A percentile compares a stretch with the other conserved stretches of the same genome.
Conservation (phyloP, 352 stramenopile species). For the Phytophthora sp. region DNA sequence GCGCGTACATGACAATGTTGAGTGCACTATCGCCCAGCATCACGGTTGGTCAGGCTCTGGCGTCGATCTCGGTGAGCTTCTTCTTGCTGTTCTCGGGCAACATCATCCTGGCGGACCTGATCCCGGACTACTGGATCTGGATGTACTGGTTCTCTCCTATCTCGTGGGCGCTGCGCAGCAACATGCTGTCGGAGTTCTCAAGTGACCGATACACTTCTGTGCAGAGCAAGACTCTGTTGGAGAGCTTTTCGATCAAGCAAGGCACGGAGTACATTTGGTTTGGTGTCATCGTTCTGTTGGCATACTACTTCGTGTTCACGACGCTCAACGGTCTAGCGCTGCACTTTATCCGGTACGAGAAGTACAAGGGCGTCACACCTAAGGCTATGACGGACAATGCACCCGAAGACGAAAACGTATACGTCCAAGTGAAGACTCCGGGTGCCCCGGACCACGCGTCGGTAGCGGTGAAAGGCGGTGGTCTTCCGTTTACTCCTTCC, state of each 20-base stretch:
- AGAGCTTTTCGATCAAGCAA: slow-evolving; percentile 49
- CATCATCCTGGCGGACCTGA: slow-evolving; percentile 73
- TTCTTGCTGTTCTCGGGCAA: slow-evolving; percentile 83
- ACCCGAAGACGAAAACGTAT: slow-evolving; percentile 31
- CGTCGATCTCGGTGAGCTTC: slow-evolving; percentile 62
- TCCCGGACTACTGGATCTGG: slow-evolving; percentile 80
- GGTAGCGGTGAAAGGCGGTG: slow-evolving; percentile 17
- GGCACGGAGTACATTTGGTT: slow-evolving; percentile 52
- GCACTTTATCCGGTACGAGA: slow-evolving; percentile 57
- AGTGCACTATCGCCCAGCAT: slow-evolving; percentile 64
- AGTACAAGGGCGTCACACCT: slow-evolving; percentile 44
- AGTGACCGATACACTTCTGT: slow-evolving; percentile 35
- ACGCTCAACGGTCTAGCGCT: slow-evolving; percentile 46
- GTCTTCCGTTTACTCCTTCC: slow-evolving; percentile 49
- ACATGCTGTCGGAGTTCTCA: slow-evolving; percentile 72
- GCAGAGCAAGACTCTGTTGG: slow-evolving; percentile 20
- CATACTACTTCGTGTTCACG: slow-evolving; percentile 58
- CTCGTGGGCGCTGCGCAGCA: slow-evolving; percentile 55
- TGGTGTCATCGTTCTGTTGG: slow-evolving; percentile 40
- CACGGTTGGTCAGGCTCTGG: slow-evolving; percentile 55
- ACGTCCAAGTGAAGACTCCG: slow-evolving; percentile 40
- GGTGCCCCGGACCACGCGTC: background rate
- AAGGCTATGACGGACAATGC: slow-evolving; percentile 40
- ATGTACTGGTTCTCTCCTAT: slow-evolving; percentile 82
- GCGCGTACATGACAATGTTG: slow-evolving; percentile 70